These are phyloP conservation scores for Podospora pseudocomata DNA, from an alignment of 495 filamentous ascomycete genomes.

Conservation along the genomic window DNA sequence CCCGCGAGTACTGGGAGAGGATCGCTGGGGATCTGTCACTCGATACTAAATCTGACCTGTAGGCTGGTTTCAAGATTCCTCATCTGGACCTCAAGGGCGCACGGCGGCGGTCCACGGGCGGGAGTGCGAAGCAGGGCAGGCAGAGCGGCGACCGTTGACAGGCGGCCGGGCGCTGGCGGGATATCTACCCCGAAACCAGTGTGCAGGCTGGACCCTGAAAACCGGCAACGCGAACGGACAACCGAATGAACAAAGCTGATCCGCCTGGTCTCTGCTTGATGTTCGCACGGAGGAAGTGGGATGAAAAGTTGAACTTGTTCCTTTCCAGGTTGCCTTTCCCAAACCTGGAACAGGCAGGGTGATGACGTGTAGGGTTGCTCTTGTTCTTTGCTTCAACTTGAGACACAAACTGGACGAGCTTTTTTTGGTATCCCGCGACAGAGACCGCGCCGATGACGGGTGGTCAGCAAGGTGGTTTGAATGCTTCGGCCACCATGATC, in stretches of 20 bases:
- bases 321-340: too few species aligned
- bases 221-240: background rate
- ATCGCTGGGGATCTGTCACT: background rate
- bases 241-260: background rate
- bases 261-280: background rate
- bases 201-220: background rate
- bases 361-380: background rate
- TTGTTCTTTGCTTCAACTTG: background rate
- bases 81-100: background rate
- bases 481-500: background rate
- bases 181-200: background rate
- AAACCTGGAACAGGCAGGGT: background rate
- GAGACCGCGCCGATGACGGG: background rate
- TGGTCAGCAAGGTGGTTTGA: background rate
- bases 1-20: background rate
- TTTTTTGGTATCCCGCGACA: background rate
- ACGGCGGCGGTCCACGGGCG: background rate
- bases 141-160: background rate
- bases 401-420: background rate
- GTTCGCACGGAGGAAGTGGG: background rate
- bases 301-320: background rate
- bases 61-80: slow-evolving; percentile 12
- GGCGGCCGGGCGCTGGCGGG: background rate
- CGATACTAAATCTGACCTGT: background rate
- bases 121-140: slow-evolving; percentile 3